phyloP scores from a whole-genome alignment of 306 rosid species.

The Sophora flavescens region DNA sequence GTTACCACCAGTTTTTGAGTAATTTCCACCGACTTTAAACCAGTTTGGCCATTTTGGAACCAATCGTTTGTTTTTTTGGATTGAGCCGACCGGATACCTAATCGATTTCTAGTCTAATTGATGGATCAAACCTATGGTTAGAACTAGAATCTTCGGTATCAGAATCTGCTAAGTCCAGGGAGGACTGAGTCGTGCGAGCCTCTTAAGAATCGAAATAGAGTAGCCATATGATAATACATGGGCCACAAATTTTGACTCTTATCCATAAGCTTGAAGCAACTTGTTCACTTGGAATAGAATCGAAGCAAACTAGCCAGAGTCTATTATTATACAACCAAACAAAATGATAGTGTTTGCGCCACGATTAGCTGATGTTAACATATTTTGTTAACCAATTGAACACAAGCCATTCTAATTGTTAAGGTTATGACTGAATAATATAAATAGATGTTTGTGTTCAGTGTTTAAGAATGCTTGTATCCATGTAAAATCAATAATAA shows the following conservation, averaged over 20 bases:
- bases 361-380: not conserved
- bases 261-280: not conserved
- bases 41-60: too few relatives aligned
- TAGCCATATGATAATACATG: too few relatives aligned
- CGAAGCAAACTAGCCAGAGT: not conserved
- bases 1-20: too few relatives aligned
- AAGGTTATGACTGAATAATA: conserved; percentile 11
- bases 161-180: too few relatives aligned
- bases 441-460: conserved; percentile 10
- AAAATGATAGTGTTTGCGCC: conserved; percentile 7
- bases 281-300: not conserved
- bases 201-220: not conserved
- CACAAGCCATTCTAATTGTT: conserved; percentile 44
- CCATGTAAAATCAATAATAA: too few relatives aligned
- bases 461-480: not conserved
- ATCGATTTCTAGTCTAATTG: too few relatives aligned
- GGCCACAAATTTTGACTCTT: not conserved
- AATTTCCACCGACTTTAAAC: too few relatives aligned
- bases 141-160: not conserved
- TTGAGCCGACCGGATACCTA: too few relatives aligned
- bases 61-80: too few relatives aligned
- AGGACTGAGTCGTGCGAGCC: not conserved
- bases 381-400: conserved; percentile 14
- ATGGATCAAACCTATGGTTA: too few relatives aligned
- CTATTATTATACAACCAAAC: not conserved